Percentiles rank a stretch among this genome's conserved stretches.
phyloP scores from a whole-genome alignment of 106 monocot species.

The Dioscorea dumetorum region DNA sequence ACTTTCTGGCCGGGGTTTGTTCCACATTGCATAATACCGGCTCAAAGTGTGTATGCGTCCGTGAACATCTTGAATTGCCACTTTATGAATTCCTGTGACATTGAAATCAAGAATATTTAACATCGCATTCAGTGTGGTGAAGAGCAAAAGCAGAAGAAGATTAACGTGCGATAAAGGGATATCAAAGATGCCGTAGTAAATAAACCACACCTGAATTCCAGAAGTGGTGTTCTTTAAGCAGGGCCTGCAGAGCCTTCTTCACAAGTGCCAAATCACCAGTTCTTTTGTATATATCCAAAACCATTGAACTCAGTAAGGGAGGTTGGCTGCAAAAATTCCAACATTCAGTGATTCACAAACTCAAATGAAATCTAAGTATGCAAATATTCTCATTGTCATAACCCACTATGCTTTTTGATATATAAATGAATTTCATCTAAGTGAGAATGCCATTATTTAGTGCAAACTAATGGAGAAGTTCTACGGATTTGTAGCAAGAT shows the following conservation, averaged over 20 bases:
- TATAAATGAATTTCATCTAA: too few species aligned
- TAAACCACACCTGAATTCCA: conserved; percentile 70
- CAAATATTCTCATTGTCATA: too few species aligned
- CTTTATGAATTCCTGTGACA: conserved; percentile 61
- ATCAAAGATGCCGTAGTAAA: background rate
- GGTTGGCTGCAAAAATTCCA: conserved; percentile 61
- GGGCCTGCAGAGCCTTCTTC: conserved; percentile 45
- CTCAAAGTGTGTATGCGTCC: conserved; percentile 51
- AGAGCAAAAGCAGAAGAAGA: too few species aligned
- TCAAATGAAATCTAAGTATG: background rate
- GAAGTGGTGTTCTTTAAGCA: conserved; percentile 78
- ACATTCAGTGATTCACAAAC: conserved; percentile 4
- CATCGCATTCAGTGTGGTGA: too few species aligned
- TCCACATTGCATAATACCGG: conserved; percentile 93
- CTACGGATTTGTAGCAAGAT: too few species aligned
- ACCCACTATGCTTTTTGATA: too few species aligned
- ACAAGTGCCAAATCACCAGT: conserved; percentile 70
- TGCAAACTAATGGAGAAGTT: too few species aligned
- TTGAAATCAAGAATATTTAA: background rate
- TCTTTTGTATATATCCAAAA: conserved; percentile 62
- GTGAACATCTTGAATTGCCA: conserved; percentile 53
- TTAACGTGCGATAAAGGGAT: too few species aligned
- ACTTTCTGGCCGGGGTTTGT: conserved; percentile 89
- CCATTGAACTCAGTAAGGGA: conserved; percentile 87
- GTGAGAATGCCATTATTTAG: too few species aligned